Percentiles rank a stretch among this genome's conserved stretches.
These are phyloP conservation scores for Talaromyces sp. DNA, from an alignment of 2,329 filamentous ascomycete genomes.

Conservation along the genomic window DNA sequence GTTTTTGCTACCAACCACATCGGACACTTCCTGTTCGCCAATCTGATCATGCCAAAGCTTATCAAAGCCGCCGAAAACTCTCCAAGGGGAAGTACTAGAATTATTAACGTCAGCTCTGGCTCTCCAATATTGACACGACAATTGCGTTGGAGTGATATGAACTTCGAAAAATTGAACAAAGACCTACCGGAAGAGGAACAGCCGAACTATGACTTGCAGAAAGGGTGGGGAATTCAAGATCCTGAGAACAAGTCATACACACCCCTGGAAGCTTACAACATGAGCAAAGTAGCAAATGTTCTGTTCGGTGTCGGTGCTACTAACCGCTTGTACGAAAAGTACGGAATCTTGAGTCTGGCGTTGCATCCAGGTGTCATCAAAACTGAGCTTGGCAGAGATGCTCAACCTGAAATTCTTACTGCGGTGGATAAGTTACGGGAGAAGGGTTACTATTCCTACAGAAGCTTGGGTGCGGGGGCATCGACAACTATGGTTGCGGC, in stretches of 20 bases:
- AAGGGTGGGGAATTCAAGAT: neutral
- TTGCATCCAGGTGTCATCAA: slow-evolving; percentile 28
- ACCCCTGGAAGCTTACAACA: slow-evolving; percentile 20
- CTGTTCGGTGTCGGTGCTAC: slow-evolving; percentile 40
- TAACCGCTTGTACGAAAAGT: slow-evolving; percentile 23
- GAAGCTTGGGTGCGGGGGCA: slow-evolving; percentile 42
- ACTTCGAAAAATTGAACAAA: slow-evolving; percentile 26
- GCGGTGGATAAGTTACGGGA: neutral
- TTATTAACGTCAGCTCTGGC: slow-evolving; percentile 29
- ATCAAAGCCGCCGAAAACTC: slow-evolving; percentile 17
- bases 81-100: slow-evolving; percentile 20
- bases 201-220: slow-evolving; percentile 28
- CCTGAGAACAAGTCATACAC: slow-evolving; percentile 14
- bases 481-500: slow-evolving; percentile 45
- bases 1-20: slow-evolving; percentile 41
- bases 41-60: slow-evolving; percentile 19
- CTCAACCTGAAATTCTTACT: neutral
- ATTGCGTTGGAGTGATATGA: slow-evolving; percentile 34
- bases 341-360: slow-evolving; percentile 24
- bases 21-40: slow-evolving; percentile 40
- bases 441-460: slow-evolving; percentile 23
- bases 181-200: slow-evolving; percentile 21
- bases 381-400: slow-evolving; percentile 7
- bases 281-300: slow-evolving; percentile 46
- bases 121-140: slow-evolving; percentile 28